phyloP scores from a whole-genome alignment of 495 filamentous ascomycete genomes.

The Neurospora sp. region DNA sequence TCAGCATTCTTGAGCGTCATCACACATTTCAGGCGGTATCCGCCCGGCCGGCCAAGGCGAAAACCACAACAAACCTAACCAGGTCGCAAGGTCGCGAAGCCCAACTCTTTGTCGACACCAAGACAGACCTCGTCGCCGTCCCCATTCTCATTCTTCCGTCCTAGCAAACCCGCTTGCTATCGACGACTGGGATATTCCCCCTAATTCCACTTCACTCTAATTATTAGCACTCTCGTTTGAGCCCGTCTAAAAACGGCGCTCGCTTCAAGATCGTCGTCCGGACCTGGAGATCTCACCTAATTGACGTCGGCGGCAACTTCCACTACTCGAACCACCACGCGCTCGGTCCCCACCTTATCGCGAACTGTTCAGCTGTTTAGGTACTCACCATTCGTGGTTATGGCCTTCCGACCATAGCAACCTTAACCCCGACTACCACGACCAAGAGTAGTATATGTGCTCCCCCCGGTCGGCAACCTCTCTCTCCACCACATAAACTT shows the following conservation, averaged over 20 bases:
- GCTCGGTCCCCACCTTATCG: not conserved
- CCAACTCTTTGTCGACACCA: not conserved
- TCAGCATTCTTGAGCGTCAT: not conserved
- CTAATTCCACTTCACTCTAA: not conserved
- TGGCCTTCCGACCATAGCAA: constrained; percentile 14
- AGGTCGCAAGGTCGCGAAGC: not conserved
- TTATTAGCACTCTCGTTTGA: not conserved
- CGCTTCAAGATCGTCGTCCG: not conserved
- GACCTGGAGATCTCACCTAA: not conserved
- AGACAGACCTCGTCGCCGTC: not conserved
- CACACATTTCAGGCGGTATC: not conserved
- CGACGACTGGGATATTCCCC: not conserved
- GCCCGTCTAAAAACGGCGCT: not conserved
- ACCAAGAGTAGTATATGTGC: constrained; percentile 11
- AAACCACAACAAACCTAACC: not conserved
- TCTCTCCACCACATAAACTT: not conserved
- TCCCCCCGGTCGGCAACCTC: constrained; percentile 11
- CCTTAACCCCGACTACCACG: constrained; percentile 6
- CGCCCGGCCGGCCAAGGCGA: not conserved
- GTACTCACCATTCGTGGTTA: constrained; percentile 4
- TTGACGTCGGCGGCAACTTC: constrained; percentile 3
- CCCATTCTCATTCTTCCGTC: not conserved
- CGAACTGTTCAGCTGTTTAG: not conserved
- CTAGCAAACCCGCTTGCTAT: not conserved
- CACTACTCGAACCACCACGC: not conserved